Evolutionary conservation across 2,329 filamentous ascomycete genomes (phyloP), one percentile per base, ranked within the genome.

Genomic region (Monosporascus ibericus): DNA sequence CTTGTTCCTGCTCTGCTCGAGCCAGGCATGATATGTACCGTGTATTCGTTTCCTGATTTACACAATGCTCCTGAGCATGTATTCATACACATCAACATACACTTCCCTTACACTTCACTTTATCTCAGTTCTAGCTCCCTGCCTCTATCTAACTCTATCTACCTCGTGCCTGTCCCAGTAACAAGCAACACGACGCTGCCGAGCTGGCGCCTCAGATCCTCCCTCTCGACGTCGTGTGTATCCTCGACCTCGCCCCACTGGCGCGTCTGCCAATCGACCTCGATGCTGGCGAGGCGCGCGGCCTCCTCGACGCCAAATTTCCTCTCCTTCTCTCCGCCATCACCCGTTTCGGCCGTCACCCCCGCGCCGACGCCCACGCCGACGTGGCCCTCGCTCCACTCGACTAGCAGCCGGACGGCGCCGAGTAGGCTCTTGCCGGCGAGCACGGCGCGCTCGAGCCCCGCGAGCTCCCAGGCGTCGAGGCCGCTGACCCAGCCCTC

Each of bases 231-330:
- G 75, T 99, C 94, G 72, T 99, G 94, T 27, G 92, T 96, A 71
- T 99, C 92, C 69, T 99, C 94, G 1, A 99, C 94, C 75, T 96
- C 92, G 8, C 94, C 94, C 92, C 94, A 97, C 71, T 88, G 85
- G 27, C 81, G 75, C 1, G 86, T 95, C 79, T 99, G 94, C 86
- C 90, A 96, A 58, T 83, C 79, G 17, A 96, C 90, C 75, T 99
- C 94, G 42, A 95, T 69, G 62, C 82, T 96, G 6, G 87, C 85
- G 15, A 87, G 86, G 63, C 80, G 77, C 0, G 89, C 85, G 1
- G 92, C 92, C 67, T 95, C 85, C 63, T 95, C 88, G 14, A 95
- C 85, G 0, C 89, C 88, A 66, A 95, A 96, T 52, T 68, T 69
- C 47, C 55, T 62, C 48, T 63, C 63, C 36, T 65, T 71, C 6